phyloP scores from a whole-genome alignment of 1,284 basidiomycete genomes.

The Pseudozyma pruni region DNA sequence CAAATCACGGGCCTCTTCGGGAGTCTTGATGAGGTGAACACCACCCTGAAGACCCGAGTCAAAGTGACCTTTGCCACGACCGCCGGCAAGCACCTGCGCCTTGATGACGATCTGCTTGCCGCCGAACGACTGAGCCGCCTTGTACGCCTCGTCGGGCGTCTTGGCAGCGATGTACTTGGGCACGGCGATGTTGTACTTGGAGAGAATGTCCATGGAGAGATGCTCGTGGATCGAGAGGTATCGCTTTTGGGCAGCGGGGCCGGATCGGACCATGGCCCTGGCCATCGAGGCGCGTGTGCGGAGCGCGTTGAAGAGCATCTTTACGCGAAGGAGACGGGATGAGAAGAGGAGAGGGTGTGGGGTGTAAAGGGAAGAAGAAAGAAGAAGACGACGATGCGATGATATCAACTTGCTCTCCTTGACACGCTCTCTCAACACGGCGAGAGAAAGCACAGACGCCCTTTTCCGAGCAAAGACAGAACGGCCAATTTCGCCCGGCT shows the following conservation, averaged over 20 bases:
- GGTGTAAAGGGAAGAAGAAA: constrained; percentile 3
- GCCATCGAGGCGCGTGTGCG: constrained; percentile 56
- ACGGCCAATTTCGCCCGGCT: constrained; percentile 5
- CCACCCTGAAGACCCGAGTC: constrained; percentile 96
- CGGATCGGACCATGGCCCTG: constrained; percentile 48
- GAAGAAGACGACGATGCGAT: constrained; percentile 1
- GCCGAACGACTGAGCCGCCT: constrained; percentile 87
- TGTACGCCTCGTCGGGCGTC: constrained; percentile 87
- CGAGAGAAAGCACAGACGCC: constrained; percentile 1
- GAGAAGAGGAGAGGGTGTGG: not conserved
- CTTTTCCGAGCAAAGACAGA: constrained; percentile 5
- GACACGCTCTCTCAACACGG: not conserved
- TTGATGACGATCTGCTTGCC: constrained; percentile 75
- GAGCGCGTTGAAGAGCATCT: constrained; percentile 54
- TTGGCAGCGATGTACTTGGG: constrained; percentile 90
- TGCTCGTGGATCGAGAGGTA: constrained; percentile 98
- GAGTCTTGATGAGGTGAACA: constrained; percentile 94
- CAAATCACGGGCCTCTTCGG: constrained; percentile 86
- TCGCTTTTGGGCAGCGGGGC: constrained; percentile 76
- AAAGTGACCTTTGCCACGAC: constrained; percentile 97
- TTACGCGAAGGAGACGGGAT: not conserved
- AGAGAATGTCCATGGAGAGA: constrained; percentile 93
- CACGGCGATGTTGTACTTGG: constrained; percentile 98
- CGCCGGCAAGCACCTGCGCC: constrained; percentile 98
- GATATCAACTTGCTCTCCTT: constrained; percentile 6